Conservation (phyloP, 2,329 filamentous ascomycete genomes). For the Canariomyces notabilis region DNA sequence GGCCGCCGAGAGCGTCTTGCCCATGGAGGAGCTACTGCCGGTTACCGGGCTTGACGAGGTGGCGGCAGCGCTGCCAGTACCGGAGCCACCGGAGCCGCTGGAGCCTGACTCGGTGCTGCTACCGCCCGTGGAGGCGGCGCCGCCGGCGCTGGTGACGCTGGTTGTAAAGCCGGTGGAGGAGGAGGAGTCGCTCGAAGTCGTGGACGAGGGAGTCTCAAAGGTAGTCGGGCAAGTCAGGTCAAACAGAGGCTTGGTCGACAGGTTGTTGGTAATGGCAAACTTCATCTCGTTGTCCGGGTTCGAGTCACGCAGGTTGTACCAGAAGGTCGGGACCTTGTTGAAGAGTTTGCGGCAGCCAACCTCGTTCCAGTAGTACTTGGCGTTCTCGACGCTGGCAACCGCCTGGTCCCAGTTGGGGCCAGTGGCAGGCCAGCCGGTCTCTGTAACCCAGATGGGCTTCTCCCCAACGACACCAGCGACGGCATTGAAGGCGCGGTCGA, state of each 20-base stretch:
- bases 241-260: constrained; percentile 47
- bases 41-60: neutral
- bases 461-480: constrained; percentile 42
- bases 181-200: constrained; percentile 22
- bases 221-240: constrained; percentile 49
- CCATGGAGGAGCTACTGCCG: constrained; percentile 7
- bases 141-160: constrained; percentile 13
- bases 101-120: constrained; percentile 16
- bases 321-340: constrained; percentile 52
- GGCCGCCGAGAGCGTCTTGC: constrained; percentile 17
- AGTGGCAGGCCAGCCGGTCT: constrained; percentile 60
- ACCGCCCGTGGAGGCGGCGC: constrained; percentile 18
- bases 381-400: constrained; percentile 51
- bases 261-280: constrained; percentile 52
- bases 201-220: constrained; percentile 33
- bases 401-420: constrained; percentile 52
- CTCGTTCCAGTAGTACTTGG: constrained; percentile 58
- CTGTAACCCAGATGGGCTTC: constrained; percentile 57
- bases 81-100: constrained; percentile 17
- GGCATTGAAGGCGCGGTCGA: constrained; percentile 45
- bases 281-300: constrained; percentile 55
- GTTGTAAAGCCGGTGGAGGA: constrained; percentile 17
- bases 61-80: constrained; percentile 18
- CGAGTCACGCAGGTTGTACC: constrained; percentile 58
- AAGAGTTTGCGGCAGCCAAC: constrained; percentile 57